phyloP scores from a whole-genome alignment of 208 protist genomes.

The Phytomonas sp. region DNA sequence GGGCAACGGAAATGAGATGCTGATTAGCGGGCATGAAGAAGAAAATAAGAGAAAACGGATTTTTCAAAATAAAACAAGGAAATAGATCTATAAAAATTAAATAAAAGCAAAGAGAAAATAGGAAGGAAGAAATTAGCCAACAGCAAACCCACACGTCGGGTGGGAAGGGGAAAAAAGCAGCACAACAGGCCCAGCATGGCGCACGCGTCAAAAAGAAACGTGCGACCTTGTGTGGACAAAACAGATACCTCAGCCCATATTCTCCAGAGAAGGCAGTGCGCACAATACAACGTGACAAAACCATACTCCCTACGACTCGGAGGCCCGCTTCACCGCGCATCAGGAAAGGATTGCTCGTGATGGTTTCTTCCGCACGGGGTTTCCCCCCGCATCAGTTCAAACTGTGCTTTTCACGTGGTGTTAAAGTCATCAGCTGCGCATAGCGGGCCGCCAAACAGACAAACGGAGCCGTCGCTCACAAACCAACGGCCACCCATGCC shows the following conservation, averaged over 20 bases:
- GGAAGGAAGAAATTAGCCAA: background rate
- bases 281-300: background rate
- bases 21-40: conserved; percentile 53
- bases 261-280: background rate
- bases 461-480: background rate
- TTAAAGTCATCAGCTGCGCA: background rate
- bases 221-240: background rate
- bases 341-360: background rate
- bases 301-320: background rate
- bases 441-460: background rate
- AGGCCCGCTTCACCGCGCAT: background rate
- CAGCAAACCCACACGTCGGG: background rate
- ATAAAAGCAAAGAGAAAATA: conserved; percentile 8
- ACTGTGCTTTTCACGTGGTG: background rate
- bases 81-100: conserved; percentile 8
- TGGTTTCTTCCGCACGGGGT: background rate
- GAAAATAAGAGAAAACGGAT: background rate
- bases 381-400: background rate
- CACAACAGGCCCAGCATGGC: background rate
- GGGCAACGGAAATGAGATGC: conserved; percentile 65
- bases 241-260: background rate
- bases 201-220: background rate
- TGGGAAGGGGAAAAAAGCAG: background rate
- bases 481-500: background rate
- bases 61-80: background rate